phyloP scores from a whole-genome alignment of 1,284 basidiomycete species.

The Bjerkandera adusta region DNA sequence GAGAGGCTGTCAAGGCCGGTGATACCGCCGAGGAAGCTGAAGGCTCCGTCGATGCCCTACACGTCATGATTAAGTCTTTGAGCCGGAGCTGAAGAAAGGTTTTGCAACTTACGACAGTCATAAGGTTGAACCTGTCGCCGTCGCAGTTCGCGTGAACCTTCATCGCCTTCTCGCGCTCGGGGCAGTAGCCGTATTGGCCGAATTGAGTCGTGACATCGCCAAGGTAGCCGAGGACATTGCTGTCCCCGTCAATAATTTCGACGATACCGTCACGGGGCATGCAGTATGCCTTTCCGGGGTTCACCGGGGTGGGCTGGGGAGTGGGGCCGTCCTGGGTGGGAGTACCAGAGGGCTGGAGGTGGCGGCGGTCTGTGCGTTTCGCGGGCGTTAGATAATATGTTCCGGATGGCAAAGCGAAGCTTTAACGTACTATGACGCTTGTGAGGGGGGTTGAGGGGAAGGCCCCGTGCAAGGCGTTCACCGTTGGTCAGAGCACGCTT shows the following conservation, averaged over 20 bases:
- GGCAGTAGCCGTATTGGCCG: constrained; percentile 10
- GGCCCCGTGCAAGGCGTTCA: constrained; percentile 9
- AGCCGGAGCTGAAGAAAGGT: too few relatives aligned
- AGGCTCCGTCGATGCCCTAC: neutral
- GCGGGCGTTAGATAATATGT: too few relatives aligned
- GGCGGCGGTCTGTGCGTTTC: too few relatives aligned
- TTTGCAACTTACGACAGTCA: constrained; percentile 5
- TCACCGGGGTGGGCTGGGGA: neutral
- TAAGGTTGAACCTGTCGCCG: constrained; percentile 4
- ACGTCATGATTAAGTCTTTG: neutral
- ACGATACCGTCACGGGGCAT: constrained; percentile 7
- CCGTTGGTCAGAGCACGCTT: constrained; percentile 8
- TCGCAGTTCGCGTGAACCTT: constrained; percentile 9
- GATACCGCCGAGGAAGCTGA: constrained; percentile 7
- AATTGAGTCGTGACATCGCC: constrained; percentile 3
- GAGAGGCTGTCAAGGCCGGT: constrained; percentile 1
- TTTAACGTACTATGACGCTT: constrained; percentile 8
- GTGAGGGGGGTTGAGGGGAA: constrained; percentile 8
- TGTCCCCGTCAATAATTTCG: constrained; percentile 6
- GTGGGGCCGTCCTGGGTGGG: neutral
- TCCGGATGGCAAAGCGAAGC: too few relatives aligned
- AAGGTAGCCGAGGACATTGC: constrained; percentile 5
- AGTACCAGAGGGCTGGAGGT: too few relatives aligned
- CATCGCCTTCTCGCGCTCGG: constrained; percentile 7
- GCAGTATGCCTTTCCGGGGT: neutral